Evolutionary conservation across 2,329 filamentous ascomycete species (phyloP).

Genomic region (Dactylonectria estremocensis): DNA sequence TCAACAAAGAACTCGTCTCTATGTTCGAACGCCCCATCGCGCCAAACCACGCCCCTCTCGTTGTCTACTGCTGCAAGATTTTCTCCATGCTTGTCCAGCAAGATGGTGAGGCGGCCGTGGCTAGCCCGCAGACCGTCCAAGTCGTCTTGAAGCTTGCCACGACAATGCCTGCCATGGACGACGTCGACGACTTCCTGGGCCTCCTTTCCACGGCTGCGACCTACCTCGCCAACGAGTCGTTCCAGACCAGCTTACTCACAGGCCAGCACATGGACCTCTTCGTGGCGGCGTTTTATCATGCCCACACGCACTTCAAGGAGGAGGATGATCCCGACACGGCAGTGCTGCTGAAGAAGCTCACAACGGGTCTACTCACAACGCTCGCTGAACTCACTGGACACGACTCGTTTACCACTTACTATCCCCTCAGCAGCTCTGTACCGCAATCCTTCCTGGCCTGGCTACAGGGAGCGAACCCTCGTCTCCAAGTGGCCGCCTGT

Average conservation of each 20-base stretch:
- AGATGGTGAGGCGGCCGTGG: conserved; percentile 62
- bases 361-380: conserved; percentile 65
- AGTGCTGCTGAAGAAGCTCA: conserved; percentile 63
- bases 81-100: conserved; percentile 68
- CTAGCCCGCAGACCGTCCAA: conserved; percentile 63
- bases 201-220: conserved; percentile 67
- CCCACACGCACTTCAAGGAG: conserved; percentile 61
- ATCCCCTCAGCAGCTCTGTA: conserved; percentile 61
- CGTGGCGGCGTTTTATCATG: conserved; percentile 64
- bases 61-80: conserved; percentile 71
- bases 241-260: conserved; percentile 65
- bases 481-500: conserved; percentile 71
- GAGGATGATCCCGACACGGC: conserved; percentile 63
- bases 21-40: conserved; percentile 65
- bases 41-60: conserved; percentile 57
- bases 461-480: conserved; percentile 58
- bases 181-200: conserved; percentile 69
- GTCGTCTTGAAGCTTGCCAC: conserved; percentile 67
- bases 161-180: conserved; percentile 56
- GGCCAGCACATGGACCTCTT: conserved; percentile 59
- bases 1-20: conserved; percentile 65
- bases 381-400: conserved; percentile 69
- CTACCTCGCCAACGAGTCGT: conserved; percentile 68
- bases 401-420: conserved; percentile 60
- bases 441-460: conserved; percentile 62